Conservation (phyloP, 495 filamentous ascomycete species). For the Hyaloscypha variabilis region DNA sequence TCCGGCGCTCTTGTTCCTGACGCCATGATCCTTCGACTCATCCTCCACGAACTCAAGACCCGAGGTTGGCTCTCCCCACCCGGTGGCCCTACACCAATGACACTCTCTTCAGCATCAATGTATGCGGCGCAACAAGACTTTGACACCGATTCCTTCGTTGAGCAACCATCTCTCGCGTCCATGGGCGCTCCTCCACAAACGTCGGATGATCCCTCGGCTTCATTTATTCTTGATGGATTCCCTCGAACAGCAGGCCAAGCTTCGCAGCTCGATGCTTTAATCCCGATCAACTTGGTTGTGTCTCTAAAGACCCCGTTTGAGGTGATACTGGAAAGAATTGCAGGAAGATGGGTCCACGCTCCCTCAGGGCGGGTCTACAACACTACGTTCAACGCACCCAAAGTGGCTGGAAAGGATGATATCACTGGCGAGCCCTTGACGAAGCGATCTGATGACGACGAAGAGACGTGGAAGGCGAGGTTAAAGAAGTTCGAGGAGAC, state of each 20-base stretch:
- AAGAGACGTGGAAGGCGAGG: constrained; percentile 80
- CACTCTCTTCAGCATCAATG: constrained; percentile 62
- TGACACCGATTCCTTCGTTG: constrained; percentile 31
- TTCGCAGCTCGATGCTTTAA: constrained; percentile 68
- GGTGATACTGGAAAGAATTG: constrained; percentile 87
- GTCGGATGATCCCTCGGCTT: constrained; percentile 73
- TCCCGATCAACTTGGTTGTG: constrained; percentile 92
- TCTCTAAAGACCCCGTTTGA: constrained; percentile 65
- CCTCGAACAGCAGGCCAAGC: constrained; percentile 87
- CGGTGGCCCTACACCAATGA: constrained; percentile 64
- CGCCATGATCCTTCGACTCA: constrained; percentile 87
- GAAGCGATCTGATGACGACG: constrained; percentile 80
- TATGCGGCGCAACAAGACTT: constrained; percentile 31
- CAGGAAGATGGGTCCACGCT: constrained; percentile 90
- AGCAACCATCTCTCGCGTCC: constrained; percentile 25
- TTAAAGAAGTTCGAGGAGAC: constrained; percentile 85
- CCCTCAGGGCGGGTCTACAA: constrained; percentile 94
- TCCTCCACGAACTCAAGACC: constrained; percentile 79
- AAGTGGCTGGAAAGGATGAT: constrained; percentile 81
- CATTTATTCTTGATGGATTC: constrained; percentile 96
- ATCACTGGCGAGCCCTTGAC: constrained; percentile 87
- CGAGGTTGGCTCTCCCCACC: constrained; percentile 73
- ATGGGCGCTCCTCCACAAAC: constrained; percentile 36
- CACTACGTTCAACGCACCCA: constrained; percentile 85
- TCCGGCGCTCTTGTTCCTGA: constrained; percentile 84